These are phyloP conservation scores for Lyophyllum decastes DNA, from an alignment of 768 basidiomycete species.

Conservation along the genomic window DNA sequence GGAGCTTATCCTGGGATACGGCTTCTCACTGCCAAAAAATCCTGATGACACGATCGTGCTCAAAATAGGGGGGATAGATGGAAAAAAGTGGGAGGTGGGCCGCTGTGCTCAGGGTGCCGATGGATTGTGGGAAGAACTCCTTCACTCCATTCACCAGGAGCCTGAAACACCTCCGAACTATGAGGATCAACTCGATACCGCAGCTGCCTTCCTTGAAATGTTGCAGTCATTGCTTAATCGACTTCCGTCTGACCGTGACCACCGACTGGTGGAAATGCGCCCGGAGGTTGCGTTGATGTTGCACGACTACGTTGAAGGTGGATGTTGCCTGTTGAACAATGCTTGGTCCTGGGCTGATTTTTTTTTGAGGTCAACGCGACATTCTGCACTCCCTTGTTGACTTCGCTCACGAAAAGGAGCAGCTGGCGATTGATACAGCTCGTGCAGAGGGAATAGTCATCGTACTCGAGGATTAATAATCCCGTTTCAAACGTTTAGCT, in stretches of 20 bases:
- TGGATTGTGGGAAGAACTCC: slow-evolving; percentile 61
- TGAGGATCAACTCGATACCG: slow-evolving; percentile 70
- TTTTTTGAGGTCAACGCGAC: slow-evolving; percentile 53
- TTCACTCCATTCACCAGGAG: slow-evolving; percentile 28
- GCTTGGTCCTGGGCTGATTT: neutral
- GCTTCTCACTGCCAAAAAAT: slow-evolving; percentile 79
- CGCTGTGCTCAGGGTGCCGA: slow-evolving; percentile 55
- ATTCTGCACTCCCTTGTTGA: slow-evolving; percentile 55
- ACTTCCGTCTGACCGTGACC: slow-evolving; percentile 39
- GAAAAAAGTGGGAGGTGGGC: slow-evolving; percentile 63
- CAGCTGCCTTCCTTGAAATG: slow-evolving; percentile 71
- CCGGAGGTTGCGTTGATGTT: slow-evolving; percentile 67
- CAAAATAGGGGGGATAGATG: slow-evolving; percentile 60
- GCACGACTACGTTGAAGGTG: slow-evolving; percentile 67
- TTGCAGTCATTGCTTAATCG: slow-evolving; percentile 47
- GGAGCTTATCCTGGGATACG: slow-evolving; percentile 89
- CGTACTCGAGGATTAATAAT: slow-evolving; percentile 41
- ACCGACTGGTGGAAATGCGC: slow-evolving; percentile 35
- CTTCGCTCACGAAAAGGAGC: slow-evolving; percentile 50
- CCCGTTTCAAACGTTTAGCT: neutral
- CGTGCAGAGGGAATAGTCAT: slow-evolving; percentile 55
- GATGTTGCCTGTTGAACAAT: neutral
- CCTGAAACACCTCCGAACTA: slow-evolving; percentile 33
- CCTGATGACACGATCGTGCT: slow-evolving; percentile 87
- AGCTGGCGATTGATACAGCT: slow-evolving; percentile 47